These are phyloP conservation scores for Coniferiporia sulphurascens DNA, from an alignment of 1,284 basidiomycete genomes.

Conservation along the genomic window DNA sequence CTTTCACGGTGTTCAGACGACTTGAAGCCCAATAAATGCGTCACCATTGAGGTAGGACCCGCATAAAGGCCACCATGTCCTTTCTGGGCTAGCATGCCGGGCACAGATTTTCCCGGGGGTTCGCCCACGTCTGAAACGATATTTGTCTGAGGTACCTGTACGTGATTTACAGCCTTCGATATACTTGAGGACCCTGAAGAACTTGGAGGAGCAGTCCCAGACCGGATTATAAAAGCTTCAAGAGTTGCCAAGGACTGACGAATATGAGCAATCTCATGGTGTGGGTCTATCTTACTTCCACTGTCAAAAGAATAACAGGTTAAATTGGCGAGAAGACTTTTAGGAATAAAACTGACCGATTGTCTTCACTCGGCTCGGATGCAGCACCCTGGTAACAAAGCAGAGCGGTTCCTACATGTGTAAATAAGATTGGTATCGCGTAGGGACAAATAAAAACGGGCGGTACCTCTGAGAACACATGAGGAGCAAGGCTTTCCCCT, in stretches of 20 bases:
- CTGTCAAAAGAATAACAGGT: slow-evolving; percentile 27
- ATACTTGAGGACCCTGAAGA: slow-evolving; percentile 14
- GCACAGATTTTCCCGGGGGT: slow-evolving; percentile 47
- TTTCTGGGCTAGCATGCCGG: slow-evolving; percentile 62
- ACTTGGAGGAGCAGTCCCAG: slow-evolving; percentile 7
- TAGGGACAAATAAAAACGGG: neutral
- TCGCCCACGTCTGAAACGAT: slow-evolving; percentile 20
- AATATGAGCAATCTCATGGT: slow-evolving; percentile 64
- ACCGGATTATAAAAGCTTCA: slow-evolving; percentile 57
- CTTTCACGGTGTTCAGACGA: slow-evolving; percentile 35
- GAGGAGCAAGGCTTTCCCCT: slow-evolving; percentile 80
- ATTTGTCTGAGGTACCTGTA: slow-evolving; percentile 24
- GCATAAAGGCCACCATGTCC: slow-evolving; percentile 64
- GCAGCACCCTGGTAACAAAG: slow-evolving; percentile 71
- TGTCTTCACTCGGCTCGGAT: slow-evolving; percentile 41
- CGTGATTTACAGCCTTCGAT: slow-evolving; percentile 2
- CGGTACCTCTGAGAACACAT: slow-evolving; percentile 67
- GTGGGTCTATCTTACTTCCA: slow-evolving; percentile 55
- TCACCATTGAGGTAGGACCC: slow-evolving; percentile 65
- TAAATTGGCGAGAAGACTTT: neutral
- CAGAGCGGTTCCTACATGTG: slow-evolving; percentile 55
- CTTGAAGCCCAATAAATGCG: slow-evolving; percentile 57
- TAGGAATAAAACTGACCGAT: slow-evolving; percentile 24
- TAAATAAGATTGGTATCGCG: neutral
- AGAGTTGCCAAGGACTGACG: slow-evolving; percentile 69